Conservation (phyloP, 768 basidiomycete genomes). For the Trametopsis cervina region DNA sequence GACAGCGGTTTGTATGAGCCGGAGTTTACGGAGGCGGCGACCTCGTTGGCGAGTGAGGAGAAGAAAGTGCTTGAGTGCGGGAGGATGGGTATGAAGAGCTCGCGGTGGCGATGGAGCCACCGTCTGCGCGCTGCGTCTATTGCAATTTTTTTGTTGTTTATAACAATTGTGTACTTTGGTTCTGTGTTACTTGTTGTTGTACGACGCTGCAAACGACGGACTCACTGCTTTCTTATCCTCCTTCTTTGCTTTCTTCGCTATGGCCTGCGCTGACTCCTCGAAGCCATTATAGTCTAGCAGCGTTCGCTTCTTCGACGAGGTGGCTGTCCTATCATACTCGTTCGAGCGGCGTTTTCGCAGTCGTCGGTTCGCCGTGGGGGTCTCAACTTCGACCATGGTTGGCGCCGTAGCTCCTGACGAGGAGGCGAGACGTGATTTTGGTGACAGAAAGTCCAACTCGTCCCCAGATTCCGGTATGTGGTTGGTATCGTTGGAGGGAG, state of each 20-base stretch:
- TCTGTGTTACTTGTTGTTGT: background rate
- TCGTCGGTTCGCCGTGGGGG: background rate
- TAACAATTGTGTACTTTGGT: conserved; percentile 33
- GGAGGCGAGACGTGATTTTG: background rate
- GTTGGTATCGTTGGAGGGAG: background rate
- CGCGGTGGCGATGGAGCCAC: conserved; percentile 39
- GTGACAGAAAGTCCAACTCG: conserved; percentile 9
- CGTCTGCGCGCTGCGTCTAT: conserved; percentile 36
- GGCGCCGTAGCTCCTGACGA: background rate
- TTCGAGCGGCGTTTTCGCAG: background rate
- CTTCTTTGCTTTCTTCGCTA: conserved; percentile 26
- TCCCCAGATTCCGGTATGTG: conserved; percentile 6
- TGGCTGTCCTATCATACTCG: background rate
- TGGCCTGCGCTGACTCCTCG: background rate
- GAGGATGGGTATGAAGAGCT: conserved; percentile 40
- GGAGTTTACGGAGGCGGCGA: conserved; percentile 17
- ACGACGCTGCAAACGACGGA: background rate
- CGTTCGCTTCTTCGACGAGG: background rate
- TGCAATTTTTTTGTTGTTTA: conserved; percentile 29
- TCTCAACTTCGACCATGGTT: background rate
- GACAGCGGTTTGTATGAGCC: conserved; percentile 29
- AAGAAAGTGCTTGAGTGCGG: conserved; percentile 34
- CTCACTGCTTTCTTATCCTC: conserved; percentile 37
- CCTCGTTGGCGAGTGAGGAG: conserved; percentile 26
- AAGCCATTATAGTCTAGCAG: background rate